Evolutionary conservation across 768 basidiomycete species (phyloP).

Genomic region (Panellus pusillus): DNA sequence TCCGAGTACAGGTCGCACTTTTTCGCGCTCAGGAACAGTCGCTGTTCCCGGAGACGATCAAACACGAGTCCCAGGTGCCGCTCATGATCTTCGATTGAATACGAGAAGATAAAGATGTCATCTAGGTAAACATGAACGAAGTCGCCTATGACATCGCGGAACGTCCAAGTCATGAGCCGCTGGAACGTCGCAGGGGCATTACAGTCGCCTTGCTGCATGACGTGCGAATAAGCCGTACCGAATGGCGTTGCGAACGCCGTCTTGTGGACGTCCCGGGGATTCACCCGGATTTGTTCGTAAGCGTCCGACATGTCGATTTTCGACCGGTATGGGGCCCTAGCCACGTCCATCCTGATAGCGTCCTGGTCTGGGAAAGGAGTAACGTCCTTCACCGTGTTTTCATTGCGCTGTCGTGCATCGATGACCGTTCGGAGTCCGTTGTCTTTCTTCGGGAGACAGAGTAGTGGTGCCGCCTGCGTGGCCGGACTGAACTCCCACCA

Average conservation of each 20-base stretch:
- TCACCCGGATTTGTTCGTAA: slow-evolving; percentile 34
- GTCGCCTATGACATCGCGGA: slow-evolving; percentile 26
- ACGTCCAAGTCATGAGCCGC: slow-evolving; percentile 32
- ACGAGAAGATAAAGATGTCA: slow-evolving; percentile 35
- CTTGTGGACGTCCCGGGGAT: slow-evolving; percentile 22
- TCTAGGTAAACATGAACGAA: slow-evolving; percentile 38
- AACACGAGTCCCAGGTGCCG: slow-evolving; percentile 29
- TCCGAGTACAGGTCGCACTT: slow-evolving; percentile 31
- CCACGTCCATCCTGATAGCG: slow-evolving; percentile 26
- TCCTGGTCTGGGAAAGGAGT: slow-evolving; percentile 25
- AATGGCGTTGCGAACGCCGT: slow-evolving; percentile 38
- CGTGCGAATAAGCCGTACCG: slow-evolving; percentile 40
- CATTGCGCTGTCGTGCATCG: slow-evolving; percentile 36
- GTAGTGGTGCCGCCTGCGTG: slow-evolving; percentile 29
- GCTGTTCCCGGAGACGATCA: slow-evolving; percentile 16
- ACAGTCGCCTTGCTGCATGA: slow-evolving; percentile 39
- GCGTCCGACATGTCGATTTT: slow-evolving; percentile 36
- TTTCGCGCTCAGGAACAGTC: slow-evolving; percentile 26
- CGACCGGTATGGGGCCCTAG: slow-evolving; percentile 23
- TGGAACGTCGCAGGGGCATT: slow-evolving; percentile 27
- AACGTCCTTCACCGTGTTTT: slow-evolving; percentile 40
- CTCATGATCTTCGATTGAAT: slow-evolving; percentile 32
- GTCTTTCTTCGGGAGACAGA: slow-evolving; percentile 36
- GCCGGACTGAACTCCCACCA: slow-evolving; percentile 33
- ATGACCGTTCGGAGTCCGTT: slow-evolving; percentile 33